phyloP scores from a whole-genome alignment of 176 grass and related monocot species.

The Poa annua region DNA sequence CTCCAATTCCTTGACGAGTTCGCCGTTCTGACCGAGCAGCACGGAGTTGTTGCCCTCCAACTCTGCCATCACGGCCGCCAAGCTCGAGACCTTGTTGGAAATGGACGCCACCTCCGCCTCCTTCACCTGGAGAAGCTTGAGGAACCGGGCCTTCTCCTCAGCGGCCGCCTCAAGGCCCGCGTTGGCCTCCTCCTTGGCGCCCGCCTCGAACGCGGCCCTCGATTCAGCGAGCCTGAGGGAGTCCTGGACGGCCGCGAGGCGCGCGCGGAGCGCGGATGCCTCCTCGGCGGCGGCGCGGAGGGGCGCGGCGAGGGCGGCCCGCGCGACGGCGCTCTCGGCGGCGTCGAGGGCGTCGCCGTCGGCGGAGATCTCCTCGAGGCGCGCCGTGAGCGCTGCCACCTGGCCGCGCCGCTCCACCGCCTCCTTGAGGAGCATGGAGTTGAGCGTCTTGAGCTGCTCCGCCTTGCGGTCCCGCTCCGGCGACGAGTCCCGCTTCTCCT shows the following conservation, averaged over 20 bases:
- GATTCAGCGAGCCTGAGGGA: constrained; percentile 21
- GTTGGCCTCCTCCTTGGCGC: constrained; percentile 34
- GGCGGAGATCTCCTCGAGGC: constrained; percentile 51
- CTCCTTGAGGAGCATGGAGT: constrained; percentile 69
- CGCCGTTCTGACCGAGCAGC: constrained; percentile 32
- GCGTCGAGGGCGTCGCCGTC: constrained; percentile 43
- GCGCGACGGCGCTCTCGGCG: constrained; percentile 46
- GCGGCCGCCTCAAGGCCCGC: constrained; percentile 34
- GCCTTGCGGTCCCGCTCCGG: constrained; percentile 35
- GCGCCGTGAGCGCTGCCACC: constrained; percentile 48
- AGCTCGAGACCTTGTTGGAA: constrained; percentile 25
- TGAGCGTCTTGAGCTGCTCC: constrained; percentile 67
- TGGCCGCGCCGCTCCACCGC: constrained; percentile 56
- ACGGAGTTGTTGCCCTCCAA: constrained; percentile 40
- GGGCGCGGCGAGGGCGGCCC: constrained; percentile 44
- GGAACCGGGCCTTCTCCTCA: constrained; percentile 10
- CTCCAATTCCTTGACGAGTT: constrained; percentile 35
- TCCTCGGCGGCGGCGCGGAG: constrained; percentile 54
- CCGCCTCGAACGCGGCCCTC: constrained; percentile 12
- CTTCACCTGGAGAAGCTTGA: constrained; percentile 35
- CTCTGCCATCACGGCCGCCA: constrained; percentile 24
- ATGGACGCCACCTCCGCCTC: constrained; percentile 50
- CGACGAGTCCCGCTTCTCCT: constrained; percentile 15
- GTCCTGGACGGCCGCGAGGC: constrained; percentile 33
- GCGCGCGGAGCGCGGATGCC: constrained; percentile 31